Evolutionary conservation across 345 rosid species (phyloP).

Genomic region (Sisymbrium altissimum): DNA sequence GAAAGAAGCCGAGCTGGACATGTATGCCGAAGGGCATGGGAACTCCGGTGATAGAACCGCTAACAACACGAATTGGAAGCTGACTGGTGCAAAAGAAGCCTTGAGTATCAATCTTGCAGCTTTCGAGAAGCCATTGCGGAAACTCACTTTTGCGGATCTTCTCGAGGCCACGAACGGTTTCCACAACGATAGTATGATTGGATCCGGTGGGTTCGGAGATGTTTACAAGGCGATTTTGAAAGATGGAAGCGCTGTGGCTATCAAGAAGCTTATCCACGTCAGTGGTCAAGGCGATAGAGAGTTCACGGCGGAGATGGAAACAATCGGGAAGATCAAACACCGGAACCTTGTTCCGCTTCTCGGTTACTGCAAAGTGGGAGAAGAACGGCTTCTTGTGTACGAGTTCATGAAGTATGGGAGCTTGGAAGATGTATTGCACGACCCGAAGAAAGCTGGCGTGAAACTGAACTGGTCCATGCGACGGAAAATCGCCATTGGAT

Average conservation of each 20-base stretch:
- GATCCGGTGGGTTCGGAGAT: conserved; percentile 97
- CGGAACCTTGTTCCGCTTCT: conserved; percentile 86
- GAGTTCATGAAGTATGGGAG: conserved; percentile 96
- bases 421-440: conserved; percentile 84
- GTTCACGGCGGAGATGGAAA: conserved; percentile 97
- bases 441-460: conserved; percentile 63
- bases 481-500: conserved; percentile 82
- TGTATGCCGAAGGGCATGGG: conserved; percentile 50
- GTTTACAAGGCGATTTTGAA: conserved; percentile 87
- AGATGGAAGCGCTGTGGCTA: conserved; percentile 86
- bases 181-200: conserved; percentile 77
- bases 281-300: conserved; percentile 98
- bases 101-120: conserved; percentile 79
- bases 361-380: conserved; percentile 89
- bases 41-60: conserved; percentile 64
- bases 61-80: conserved; percentile 62
- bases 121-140: conserved; percentile 79
- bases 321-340: conserved; percentile 95
- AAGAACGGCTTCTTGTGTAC: conserved; percentile 88
- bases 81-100: conserved; percentile 66
- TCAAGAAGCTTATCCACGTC: conserved; percentile 86
- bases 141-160: conserved; percentile 89
- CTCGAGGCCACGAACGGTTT: conserved; percentile 90
- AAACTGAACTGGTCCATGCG: conserved; percentile 76
- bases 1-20: conserved; percentile 56